Base-by-base conservation (phyloP, 2,329 filamentous ascomycete genomes). In the Capronia epimyces region DNA sequence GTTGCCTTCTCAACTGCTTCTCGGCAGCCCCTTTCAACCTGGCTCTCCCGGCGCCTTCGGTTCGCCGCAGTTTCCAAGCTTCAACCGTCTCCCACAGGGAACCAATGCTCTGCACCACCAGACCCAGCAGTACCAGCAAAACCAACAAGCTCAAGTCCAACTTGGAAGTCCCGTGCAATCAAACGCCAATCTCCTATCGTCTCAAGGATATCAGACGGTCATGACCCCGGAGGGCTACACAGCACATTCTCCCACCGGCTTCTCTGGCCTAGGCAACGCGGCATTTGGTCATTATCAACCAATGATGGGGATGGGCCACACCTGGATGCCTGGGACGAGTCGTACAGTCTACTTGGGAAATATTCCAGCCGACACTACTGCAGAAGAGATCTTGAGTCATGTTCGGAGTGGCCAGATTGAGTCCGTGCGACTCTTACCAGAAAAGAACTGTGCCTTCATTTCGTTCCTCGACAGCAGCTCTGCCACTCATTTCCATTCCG, bases 391-490 rank as follows among this genome's bases (percentile, higher is more conserved):
- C 58, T 76, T 98, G 49, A 86, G 90, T 58, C 93, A 98, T 65
- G 93, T 98, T 53, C 83, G 93, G 58, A 97, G 93, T 70, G 93
- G 93, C 20, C 93, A 97, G 68, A 97, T 98, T 64, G 93, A 98
- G 75, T 97, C 93, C n/a, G 93, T 98, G 46, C 86, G 93, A 62
- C 80, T 98, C 59, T 78, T 98, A 49, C 89, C 91, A 20, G 93
- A 98, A 73, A 98, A 97, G 87, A 98, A 97, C 78, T 98, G 93
- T 67, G 93, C 93, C 52, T 98, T 98, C 77, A 97, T 98, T 67
- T 98, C 93, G 6, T 98, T 98, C 76, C 78, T 98, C 60, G 93
- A 98, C 66, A 89, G 90, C 64, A 95, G 90, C 74, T 96, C 93
- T 24, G 93, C 93, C 50, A 97, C 91, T 18, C 93, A 98, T 69